A percentile compares a stretch with the other conserved stretches of the same genome.
phyloP scores from a whole-genome alignment of 2,329 filamentous ascomycete species.

The Aspergillus pseudonomiae region DNA sequence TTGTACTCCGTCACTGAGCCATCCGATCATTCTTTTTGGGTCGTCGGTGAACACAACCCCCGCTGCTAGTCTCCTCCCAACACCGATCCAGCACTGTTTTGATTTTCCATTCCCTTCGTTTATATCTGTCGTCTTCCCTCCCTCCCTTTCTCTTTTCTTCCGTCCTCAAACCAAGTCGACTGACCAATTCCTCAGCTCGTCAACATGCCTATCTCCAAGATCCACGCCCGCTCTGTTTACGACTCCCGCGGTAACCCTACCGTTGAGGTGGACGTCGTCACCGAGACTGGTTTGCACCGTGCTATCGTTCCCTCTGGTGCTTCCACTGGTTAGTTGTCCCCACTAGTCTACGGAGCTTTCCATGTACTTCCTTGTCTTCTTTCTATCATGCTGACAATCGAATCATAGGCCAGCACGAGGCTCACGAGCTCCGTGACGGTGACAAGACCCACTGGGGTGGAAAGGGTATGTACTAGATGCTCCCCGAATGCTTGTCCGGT shows the following conservation, averaged over 20 bases:
- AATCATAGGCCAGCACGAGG: constrained; percentile 77
- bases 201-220: constrained; percentile 87
- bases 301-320: constrained; percentile 97
- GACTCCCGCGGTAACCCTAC: constrained; percentile 98
- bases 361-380: background rate
- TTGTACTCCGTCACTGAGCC: constrained; percentile 20
- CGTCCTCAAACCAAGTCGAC: constrained; percentile 27
- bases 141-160: constrained; percentile 22
- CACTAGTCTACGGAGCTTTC: background rate
- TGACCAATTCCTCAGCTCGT: constrained; percentile 29
- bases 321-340: constrained; percentile 76
- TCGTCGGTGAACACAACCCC: constrained; percentile 43
- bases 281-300: constrained; percentile 93
- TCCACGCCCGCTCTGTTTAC: constrained; percentile 93
- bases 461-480: constrained; percentile 63
- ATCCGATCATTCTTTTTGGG: constrained; percentile 38
- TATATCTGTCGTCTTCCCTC: constrained; percentile 22
- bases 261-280: constrained; percentile 96
- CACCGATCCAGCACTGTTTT: constrained; percentile 22
- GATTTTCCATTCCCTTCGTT: constrained; percentile 11
- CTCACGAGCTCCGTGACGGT: constrained; percentile 86
- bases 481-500: background rate
- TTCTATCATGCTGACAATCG: constrained; percentile 24
- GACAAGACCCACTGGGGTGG: constrained; percentile 84
- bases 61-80: constrained; percentile 35